Conservation (phyloP, 2,329 filamentous ascomycete genomes). For the Arthroderma sp. region DNA sequence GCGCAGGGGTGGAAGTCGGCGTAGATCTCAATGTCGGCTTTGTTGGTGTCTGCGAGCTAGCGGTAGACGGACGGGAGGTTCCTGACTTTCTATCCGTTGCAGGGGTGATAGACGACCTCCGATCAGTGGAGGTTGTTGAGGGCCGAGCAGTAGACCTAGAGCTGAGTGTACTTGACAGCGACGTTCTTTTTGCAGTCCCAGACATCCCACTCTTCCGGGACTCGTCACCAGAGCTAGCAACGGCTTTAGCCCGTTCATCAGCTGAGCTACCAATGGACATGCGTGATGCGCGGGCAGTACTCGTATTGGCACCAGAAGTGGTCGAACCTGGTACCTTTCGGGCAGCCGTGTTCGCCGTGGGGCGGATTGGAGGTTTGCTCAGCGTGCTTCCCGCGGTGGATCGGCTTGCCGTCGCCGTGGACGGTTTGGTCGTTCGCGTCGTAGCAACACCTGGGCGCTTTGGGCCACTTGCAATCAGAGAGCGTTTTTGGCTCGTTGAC, state of each 20-base stretch:
- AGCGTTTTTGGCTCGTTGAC: conserved; percentile 23
- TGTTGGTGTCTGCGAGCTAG: conserved; percentile 24
- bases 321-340: conserved; percentile 24
- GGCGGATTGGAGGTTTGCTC: conserved; percentile 36
- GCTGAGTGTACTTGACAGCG: conserved; percentile 29
- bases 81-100: conserved; percentile 24
- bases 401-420: conserved; percentile 19
- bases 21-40: conserved; percentile 20
- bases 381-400: conserved; percentile 28
- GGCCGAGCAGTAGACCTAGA: conserved; percentile 26
- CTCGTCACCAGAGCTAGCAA: conserved; percentile 36
- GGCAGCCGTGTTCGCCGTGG: conserved; percentile 19
- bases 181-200: conserved; percentile 35
- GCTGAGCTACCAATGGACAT: conserved; percentile 35
- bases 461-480: conserved; percentile 25
- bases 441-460: conserved; percentile 22
- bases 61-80: conserved; percentile 19
- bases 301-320: conserved; percentile 24
- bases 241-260: conserved; percentile 31
- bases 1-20: conserved; percentile 15
- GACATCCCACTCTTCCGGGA: conserved; percentile 30
- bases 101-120: conserved; percentile 29
- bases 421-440: conserved; percentile 19
- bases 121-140: conserved; percentile 25
- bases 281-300: conserved; percentile 29